A percentile compares a stretch with the other conserved stretches of the same genome.
Conservation (phyloP, 2,329 filamentous ascomycete species). For the Cercospora sp. region DNA sequence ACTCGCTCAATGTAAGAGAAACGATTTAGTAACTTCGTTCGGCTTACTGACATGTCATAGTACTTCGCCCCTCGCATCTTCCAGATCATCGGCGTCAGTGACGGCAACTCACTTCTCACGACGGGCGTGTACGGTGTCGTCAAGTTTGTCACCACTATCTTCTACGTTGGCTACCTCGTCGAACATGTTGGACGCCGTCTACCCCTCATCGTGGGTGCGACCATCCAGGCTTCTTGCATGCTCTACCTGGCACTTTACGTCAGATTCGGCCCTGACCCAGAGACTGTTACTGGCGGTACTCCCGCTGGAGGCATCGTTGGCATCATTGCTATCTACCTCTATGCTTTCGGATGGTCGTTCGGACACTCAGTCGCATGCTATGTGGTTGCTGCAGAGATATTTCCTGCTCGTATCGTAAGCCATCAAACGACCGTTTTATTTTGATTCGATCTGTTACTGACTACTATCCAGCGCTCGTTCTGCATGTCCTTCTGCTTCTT, state of each 20-base stretch:
- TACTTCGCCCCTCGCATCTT: conserved; percentile 23
- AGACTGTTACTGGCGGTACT: conserved; percentile 14
- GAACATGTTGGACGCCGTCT: conserved; percentile 25
- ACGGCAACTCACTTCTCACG: conserved; percentile 17
- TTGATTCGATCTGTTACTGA: background rate
- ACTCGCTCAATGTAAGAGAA: conserved; percentile 15
- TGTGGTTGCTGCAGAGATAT: conserved; percentile 27
- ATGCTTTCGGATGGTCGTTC: conserved; percentile 28
- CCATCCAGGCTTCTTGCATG: conserved; percentile 25
- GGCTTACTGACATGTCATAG: background rate
- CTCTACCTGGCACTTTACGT: conserved; percentile 25
- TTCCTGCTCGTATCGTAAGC: conserved; percentile 21
- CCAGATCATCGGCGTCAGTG: conserved; percentile 23
- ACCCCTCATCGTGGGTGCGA: conserved; percentile 22
- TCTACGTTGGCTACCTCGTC: conserved; percentile 25
- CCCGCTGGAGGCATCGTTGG: conserved; percentile 26
- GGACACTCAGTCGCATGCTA: conserved; percentile 26
- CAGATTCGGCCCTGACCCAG: conserved; percentile 14
- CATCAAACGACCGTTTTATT: too few species aligned
- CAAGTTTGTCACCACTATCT: conserved; percentile 24
- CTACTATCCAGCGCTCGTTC: conserved; percentile 10
- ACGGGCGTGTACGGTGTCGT: conserved; percentile 25
- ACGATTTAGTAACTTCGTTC: too few species aligned
- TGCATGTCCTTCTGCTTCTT: conserved; percentile 30
- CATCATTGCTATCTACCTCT: conserved; percentile 24